phyloP scores from a whole-genome alignment of 768 basidiomycete species.

The Mycena alexandri region DNA sequence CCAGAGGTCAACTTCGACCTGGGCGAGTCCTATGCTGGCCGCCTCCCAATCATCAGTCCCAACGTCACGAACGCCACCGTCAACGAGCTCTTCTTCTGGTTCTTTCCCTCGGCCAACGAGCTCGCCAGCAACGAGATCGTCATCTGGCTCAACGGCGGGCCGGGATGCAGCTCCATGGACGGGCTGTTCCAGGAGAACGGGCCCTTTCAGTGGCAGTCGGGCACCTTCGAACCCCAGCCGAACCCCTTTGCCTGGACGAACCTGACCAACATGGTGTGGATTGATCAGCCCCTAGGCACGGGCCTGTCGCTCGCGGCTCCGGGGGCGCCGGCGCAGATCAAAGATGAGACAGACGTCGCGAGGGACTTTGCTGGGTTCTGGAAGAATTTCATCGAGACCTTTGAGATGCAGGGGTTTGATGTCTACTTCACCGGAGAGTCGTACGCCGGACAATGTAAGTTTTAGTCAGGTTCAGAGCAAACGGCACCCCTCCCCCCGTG shows the following conservation, averaged over 20 bases:
- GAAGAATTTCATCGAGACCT: conserved; percentile 16
- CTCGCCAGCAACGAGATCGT: conserved; percentile 19
- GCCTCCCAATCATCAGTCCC: conserved; percentile 17
- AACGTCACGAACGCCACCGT: conserved; percentile 9
- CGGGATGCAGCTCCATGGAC: conserved; percentile 25
- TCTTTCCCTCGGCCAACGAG: conserved; percentile 22
- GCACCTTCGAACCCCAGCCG: conserved; percentile 8
- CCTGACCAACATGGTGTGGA: conserved; percentile 24
- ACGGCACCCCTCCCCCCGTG: too few species aligned
- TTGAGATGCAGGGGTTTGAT: conserved; percentile 11
- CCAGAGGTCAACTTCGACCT: conserved; percentile 14
- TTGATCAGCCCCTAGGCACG: conserved; percentile 23
- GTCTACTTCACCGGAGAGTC: conserved; percentile 15
- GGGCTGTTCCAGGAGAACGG: conserved; percentile 28
- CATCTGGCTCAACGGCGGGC: conserved; percentile 28
- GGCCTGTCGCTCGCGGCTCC: conserved; percentile 17
- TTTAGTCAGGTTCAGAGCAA: conserved; percentile 14
- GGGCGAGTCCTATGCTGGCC: conserved; percentile 27
- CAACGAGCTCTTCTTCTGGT: conserved; percentile 27
- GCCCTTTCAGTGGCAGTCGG: conserved; percentile 23
- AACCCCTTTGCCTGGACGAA: conserved; percentile 18
- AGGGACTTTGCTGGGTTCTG: conserved; percentile 13
- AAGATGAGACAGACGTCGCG: conserved; percentile 13
- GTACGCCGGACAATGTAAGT: conserved; percentile 13
- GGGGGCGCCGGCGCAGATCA: conserved; percentile 10